A percentile compares a stretch with the other conserved stretches of the same genome.
Evolutionary conservation across 169 alveolate genomes (phyloP).

Genomic region (Amoebophrya sp.): DNA sequence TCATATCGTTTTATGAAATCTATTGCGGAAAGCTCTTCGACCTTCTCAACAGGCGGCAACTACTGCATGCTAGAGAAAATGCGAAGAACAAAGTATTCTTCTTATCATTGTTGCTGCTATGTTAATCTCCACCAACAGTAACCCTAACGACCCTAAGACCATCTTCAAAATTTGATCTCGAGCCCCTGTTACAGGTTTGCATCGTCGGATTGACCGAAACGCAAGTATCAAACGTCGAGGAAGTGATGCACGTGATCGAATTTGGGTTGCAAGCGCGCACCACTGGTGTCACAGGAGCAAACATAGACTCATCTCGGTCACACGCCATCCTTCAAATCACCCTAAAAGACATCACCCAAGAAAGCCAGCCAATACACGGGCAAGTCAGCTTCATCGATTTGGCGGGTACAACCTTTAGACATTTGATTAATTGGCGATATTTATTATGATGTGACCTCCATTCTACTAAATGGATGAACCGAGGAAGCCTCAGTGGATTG

Average conservation of each 20-base stretch:
- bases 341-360: slow-evolving; percentile 52
- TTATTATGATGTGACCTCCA: too few relatives aligned
- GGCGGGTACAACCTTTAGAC: slow-evolving; percentile 32
- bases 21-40: slow-evolving; percentile 97
- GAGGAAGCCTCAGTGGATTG: too few relatives aligned
- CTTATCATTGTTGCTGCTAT: slow-evolving; percentile 30
- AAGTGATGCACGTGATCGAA: slow-evolving; percentile 39
- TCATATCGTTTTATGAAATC: slow-evolving; percentile 95
- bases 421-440: too few relatives aligned
- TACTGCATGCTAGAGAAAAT: slow-evolving; percentile 48
- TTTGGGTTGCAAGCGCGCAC: slow-evolving; percentile 54
- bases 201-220: not conserved
- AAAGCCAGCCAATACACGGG: slow-evolving; percentile 26
- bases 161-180: not conserved
- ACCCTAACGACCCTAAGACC: too few relatives aligned
- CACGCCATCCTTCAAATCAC: slow-evolving; percentile 95
- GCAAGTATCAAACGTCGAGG: not conserved
- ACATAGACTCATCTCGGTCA: slow-evolving; percentile 94
- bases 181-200: not conserved
- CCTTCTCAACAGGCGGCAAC: slow-evolving; percentile 75
- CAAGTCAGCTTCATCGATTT: slow-evolving; percentile 45
- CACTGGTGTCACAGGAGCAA: slow-evolving; percentile 93
- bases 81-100: slow-evolving; percentile 47
- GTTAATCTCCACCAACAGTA: too few relatives aligned
- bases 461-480: too few relatives aligned